phyloP scores from a whole-genome alignment of 257 asterid species.

The Primulina tabacum region DNA sequence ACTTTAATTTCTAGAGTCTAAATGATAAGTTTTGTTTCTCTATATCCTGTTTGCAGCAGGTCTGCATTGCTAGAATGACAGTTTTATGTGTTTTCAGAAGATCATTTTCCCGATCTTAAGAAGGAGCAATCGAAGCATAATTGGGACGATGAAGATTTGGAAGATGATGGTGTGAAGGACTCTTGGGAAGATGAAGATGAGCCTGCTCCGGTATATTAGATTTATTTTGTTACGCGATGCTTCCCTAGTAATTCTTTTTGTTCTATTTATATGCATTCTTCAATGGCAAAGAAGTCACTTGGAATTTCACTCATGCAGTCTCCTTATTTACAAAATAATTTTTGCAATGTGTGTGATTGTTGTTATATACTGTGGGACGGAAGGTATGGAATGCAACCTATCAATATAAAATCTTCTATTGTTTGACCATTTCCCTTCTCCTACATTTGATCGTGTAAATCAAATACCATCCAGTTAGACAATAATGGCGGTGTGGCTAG shows the following conservation, averaged over 20 bases:
- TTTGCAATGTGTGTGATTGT: neutral
- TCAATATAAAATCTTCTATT: neutral
- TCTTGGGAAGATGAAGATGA: conserved; percentile 99
- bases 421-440: neutral
- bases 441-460: neutral
- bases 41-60: neutral
- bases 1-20: neutral
- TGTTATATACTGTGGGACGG: too few relatives aligned
- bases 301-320: neutral
- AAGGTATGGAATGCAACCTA: neutral
- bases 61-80: conserved; percentile 8
- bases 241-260: too few relatives aligned
- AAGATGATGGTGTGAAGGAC: conserved; percentile 68
- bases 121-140: conserved; percentile 43
- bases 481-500: neutral
- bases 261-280: neutral
- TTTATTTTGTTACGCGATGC: neutral
- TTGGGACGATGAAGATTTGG: conserved; percentile 93
- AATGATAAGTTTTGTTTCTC: neutral
- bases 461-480: neutral
- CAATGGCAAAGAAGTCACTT: neutral
- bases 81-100: conserved; percentile 50
- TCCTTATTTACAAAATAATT: too few relatives aligned
- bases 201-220: conserved; percentile 46
- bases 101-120: conserved; percentile 56